Evolutionary conservation across 176 grass and related monocot genomes (phyloP), one percentile per base, ranked within the genome.

Genomic region (Phoenix roebelenii): DNA sequence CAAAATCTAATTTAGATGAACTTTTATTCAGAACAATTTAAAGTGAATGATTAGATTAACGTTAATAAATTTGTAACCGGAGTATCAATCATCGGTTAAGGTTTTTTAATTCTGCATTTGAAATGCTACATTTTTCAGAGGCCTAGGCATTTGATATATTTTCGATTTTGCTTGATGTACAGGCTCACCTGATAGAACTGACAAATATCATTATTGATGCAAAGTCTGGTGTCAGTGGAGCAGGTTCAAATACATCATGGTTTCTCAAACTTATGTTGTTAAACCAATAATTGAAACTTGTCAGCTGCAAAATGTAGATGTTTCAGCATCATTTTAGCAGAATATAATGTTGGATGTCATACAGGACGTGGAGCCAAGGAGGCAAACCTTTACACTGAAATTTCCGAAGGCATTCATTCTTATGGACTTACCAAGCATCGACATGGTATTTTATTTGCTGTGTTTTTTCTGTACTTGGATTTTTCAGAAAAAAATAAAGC

Each of bases 301-400:
- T 44, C 12, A 44, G 35, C 35, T 44, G 35, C 10, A 44, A 44
- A 44, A 39, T 17, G 16, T 39, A 23, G 48, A 17, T 58, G 15
- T 58, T 24, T 16, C 20, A 69, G 3, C 17, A 48, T 24, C 14
- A 10, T 49, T 48, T 55, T 20, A 58, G 3, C 4, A 25, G 15
- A 18, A 55, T 73, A 2, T 55, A 22, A 55, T 2, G 20, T 23
- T 32, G 65, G n/a, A 9, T 20, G 52, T 64, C 50, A 52, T 78
- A 32, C 82, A 98, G 93, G 93, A 18, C 93, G 93, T 44, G 93
- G 93, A 51, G 93, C 93, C 57, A 98, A 98, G 87, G 93, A 98
- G 78, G 81, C 84, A 64, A 88, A 98, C 83, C 85, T 98, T 61
- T 98, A 98, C 63, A 98, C 87, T 23, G 93, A 98, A 85, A 88